Evolutionary conservation across 495 filamentous ascomycete species (phyloP).

Genomic region (Daldinia loculata): DNA sequence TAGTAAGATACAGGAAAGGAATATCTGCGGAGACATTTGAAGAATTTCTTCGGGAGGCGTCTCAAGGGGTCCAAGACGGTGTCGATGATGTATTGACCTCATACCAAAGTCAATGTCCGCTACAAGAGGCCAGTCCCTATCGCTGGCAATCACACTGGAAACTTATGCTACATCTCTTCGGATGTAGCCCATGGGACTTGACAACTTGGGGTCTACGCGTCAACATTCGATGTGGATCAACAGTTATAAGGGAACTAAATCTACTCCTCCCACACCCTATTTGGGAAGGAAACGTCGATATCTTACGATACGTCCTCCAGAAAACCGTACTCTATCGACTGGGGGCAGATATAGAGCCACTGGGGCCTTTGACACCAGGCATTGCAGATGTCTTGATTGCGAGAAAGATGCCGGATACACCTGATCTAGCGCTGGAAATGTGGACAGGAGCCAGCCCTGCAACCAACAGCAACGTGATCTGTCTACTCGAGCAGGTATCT

Average conservation of each 20-base stretch:
- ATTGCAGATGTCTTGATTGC: neutral
- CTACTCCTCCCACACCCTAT: neutral
- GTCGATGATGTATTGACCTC: neutral
- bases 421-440: neutral
- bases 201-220: neutral
- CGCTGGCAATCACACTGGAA: neutral
- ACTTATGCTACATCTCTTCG: neutral
- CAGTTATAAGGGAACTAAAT: neutral
- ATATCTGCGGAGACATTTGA: neutral
- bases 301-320: neutral
- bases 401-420: neutral
- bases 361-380: neutral
- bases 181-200: neutral
- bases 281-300: neutral
- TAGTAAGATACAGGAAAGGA: neutral
- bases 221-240: too few species aligned
- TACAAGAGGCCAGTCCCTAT: neutral
- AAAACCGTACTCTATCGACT: neutral
- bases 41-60: neutral
- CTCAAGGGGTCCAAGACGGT: neutral
- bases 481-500: neutral
- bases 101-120: neutral
- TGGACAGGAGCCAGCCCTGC: neutral
- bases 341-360: neutral
- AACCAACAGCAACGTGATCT: neutral